Percentiles rank a stretch among this genome's conserved stretches.
Conservation (phyloP, 805 yeast genomes). For the Millerozyma miso region DNA sequence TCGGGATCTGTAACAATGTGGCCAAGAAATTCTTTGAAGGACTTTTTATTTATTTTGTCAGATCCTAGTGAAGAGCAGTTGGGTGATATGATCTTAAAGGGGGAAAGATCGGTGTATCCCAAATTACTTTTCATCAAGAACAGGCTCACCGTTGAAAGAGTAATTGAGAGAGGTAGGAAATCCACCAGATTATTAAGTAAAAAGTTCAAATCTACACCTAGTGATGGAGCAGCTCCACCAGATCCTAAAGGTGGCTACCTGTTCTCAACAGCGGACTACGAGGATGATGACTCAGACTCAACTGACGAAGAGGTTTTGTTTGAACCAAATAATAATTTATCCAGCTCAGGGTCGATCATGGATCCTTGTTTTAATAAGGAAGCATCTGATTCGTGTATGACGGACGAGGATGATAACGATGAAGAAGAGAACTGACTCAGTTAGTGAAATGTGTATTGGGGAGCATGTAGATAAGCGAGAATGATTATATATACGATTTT, state of each 20-base stretch:
- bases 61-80: constrained; percentile 64
- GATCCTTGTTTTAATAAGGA: neutral
- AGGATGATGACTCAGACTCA: constrained; percentile 11
- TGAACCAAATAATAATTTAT: neutral
- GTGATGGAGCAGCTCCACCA: neutral
- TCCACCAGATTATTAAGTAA: constrained; percentile 13
- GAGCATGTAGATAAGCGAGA: too few relatives aligned
- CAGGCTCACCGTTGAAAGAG: constrained; percentile 60
- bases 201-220: neutral
- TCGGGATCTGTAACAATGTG: constrained; percentile 74
- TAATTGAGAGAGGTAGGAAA: constrained; percentile 50
- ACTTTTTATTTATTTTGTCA: constrained; percentile 58
- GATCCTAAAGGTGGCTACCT: neutral
- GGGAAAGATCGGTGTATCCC: constrained; percentile 65
- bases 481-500: too few relatives aligned
- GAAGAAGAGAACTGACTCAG: too few relatives aligned
- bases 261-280: constrained; percentile 5
- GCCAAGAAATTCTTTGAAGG: constrained; percentile 60
- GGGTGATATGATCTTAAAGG: constrained; percentile 52
- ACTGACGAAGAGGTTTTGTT: constrained; percentile 8
- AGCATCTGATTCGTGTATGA: neutral
- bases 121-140: constrained; percentile 61
- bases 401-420: constrained; percentile 4
- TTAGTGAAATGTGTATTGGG: too few relatives aligned
- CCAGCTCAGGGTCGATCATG: neutral